A percentile compares a stretch with the other conserved stretches of the same genome.
Conservation (phyloP, 768 basidiomycete genomes). For the Astraeus odoratus region DNA sequence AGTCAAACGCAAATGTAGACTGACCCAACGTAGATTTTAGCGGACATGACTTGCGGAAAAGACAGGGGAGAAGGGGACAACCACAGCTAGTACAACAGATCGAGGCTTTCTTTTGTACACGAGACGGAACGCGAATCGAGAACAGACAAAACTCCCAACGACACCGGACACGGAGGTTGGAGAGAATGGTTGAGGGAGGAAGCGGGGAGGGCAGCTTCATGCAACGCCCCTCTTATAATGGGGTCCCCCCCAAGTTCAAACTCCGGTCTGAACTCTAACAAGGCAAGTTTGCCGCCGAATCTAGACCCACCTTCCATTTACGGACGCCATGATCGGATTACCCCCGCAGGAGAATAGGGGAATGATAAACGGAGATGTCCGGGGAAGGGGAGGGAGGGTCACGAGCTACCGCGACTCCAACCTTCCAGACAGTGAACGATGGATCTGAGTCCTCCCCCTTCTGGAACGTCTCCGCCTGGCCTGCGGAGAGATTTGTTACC, state of each 20-base stretch:
- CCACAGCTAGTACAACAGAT: conserved; percentile 41
- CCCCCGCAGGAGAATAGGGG: conserved; percentile 7
- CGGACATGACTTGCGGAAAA: conserved; percentile 47
- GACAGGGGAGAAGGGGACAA: conserved; percentile 17
- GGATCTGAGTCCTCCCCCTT: background rate
- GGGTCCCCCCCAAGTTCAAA: conserved; percentile 32
- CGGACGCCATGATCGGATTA: conserved; percentile 12
- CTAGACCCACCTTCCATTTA: conserved; percentile 20
- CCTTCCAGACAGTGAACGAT: too few species aligned
- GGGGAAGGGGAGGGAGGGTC: background rate
- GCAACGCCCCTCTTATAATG: conserved; percentile 39
- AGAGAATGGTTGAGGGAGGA: conserved; percentile 31
- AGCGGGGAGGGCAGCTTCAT: conserved; percentile 17
- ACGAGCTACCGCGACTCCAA: background rate
- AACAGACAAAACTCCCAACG: conserved; percentile 44
- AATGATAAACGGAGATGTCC: conserved; percentile 3
- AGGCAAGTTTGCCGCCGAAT: conserved; percentile 7
- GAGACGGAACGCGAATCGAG: conserved; percentile 51
- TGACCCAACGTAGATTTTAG: conserved; percentile 93
- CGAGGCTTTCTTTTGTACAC: conserved; percentile 43
- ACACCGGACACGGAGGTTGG: conserved; percentile 44
- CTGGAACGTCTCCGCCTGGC: background rate
- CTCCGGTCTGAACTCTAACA: conserved; percentile 39
- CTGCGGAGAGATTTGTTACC: background rate
- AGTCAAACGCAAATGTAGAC: conserved; percentile 56